A percentile compares a stretch with the other conserved stretches of the same genome.
phyloP scores from a whole-genome alignment of 2,329 filamentous ascomycete species.

The Claviceps cyperi region DNA sequence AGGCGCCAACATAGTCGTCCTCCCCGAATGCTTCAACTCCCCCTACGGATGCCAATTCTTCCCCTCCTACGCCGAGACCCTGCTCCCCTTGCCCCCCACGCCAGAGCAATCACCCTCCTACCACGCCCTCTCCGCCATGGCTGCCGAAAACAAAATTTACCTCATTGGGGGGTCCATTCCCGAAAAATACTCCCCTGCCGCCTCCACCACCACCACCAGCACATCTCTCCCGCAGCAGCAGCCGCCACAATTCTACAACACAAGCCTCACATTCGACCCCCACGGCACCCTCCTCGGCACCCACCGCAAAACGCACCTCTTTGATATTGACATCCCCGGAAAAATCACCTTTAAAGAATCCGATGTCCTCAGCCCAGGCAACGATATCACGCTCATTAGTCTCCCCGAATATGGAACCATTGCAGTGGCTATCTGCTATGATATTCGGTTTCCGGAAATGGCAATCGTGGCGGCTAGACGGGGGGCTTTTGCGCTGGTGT shows the following conservation, averaged over 20 bases:
- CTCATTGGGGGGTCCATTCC: constrained; percentile 88
- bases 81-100: constrained; percentile 62
- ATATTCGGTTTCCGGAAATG: constrained; percentile 89
- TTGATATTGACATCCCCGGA: constrained; percentile 94
- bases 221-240: neutral
- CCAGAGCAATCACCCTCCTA: constrained; percentile 63
- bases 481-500: constrained; percentile 77
- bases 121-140: constrained; percentile 69
- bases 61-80: constrained; percentile 77
- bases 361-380: constrained; percentile 74
- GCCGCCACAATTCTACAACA: constrained; percentile 67
- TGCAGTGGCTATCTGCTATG: constrained; percentile 89
- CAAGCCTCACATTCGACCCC: constrained; percentile 69
- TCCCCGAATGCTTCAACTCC: constrained; percentile 98
- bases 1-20: constrained; percentile 75
- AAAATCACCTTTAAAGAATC: constrained; percentile 86
- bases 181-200: constrained; percentile 35
- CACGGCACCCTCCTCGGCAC: constrained; percentile 66
- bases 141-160: constrained; percentile 63
- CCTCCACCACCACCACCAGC: constrained; percentile 5
- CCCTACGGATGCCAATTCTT: constrained; percentile 90
- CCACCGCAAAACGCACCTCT: constrained; percentile 89
- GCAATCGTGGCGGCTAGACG: constrained; percentile 76
- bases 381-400: constrained; percentile 73
- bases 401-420: constrained; percentile 80